A percentile compares a stretch with the other conserved stretches of the same genome.
These are phyloP conservation scores for Lonicera japonica DNA, from an alignment of 129 eudicot species.

Conservation along the genomic window DNA sequence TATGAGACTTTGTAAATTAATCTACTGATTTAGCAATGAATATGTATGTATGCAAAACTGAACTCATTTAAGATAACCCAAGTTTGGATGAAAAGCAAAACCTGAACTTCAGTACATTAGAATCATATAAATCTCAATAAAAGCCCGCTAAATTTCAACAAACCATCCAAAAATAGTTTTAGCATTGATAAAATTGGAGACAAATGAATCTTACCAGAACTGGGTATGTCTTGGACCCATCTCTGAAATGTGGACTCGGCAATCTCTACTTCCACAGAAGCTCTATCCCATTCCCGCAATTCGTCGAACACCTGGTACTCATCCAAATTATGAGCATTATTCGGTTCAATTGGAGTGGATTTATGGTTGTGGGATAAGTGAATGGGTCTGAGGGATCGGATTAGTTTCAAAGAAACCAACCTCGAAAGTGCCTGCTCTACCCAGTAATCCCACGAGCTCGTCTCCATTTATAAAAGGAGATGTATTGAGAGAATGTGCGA, in stretches of 20 bases:
- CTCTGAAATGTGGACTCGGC: constrained; percentile 61
- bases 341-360: neutral
- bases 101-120: no score
- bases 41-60: neutral
- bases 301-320: constrained; percentile 47
- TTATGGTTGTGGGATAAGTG: constrained; percentile 23
- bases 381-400: constrained; percentile 90
- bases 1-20: neutral
- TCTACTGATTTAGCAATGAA: neutral
- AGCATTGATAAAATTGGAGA: no score
- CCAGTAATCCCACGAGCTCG: constrained; percentile 61
- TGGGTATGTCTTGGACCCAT: constrained; percentile 72
- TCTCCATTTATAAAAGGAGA: constrained; percentile 17
- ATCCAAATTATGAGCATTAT: constrained; percentile 4
- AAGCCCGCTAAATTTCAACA: neutral
- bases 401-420: constrained; percentile 52
- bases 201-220: constrained; percentile 47
- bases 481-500: neutral
- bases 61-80: neutral
- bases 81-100: neutral
- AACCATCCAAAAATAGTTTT: no score
- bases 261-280: constrained; percentile 61
- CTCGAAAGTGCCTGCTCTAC: constrained; percentile 58
- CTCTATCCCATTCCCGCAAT: constrained; percentile 72
- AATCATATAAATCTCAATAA: neutral